Percentiles rank a stretch among this genome's conserved stretches.
Conservation (phyloP, 2,329 filamentous ascomycete genomes). For the Dothideomycetes sp. region DNA sequence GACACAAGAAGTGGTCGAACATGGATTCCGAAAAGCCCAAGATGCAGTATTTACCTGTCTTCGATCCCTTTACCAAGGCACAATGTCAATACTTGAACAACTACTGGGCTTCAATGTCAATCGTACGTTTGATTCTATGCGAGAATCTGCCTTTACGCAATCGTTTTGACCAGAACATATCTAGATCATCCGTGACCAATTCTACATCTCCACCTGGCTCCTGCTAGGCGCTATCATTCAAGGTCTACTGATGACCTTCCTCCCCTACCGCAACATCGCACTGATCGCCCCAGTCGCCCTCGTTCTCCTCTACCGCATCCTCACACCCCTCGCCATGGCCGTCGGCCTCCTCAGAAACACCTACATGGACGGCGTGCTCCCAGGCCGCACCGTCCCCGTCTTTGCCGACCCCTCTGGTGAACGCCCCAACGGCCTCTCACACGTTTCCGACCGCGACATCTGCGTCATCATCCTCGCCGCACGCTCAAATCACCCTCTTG, state of each 20-base stretch:
- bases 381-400: slow-evolving; percentile 9
- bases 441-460: not conserved
- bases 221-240: slow-evolving; percentile 24
- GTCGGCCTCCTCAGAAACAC: slow-evolving; percentile 20
- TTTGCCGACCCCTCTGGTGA: slow-evolving; percentile 1
- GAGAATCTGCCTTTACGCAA: too few relatives aligned
- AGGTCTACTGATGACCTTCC: slow-evolving; percentile 19
- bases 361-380: slow-evolving; percentile 20
- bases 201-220: slow-evolving; percentile 22
- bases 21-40: too few relatives aligned
- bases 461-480: slow-evolving; percentile 9
- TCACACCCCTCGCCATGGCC: slow-evolving; percentile 21
- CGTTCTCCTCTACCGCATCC: slow-evolving; percentile 20
- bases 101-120: too few relatives aligned
- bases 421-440: too few relatives aligned
- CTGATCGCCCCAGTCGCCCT: slow-evolving; percentile 9
- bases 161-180: too few relatives aligned
- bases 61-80: too few relatives aligned
- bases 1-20: too few relatives aligned
- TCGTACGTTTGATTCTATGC: too few relatives aligned
- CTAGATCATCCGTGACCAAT: slow-evolving; percentile 15
- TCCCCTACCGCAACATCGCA: slow-evolving; percentile 17
- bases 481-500: slow-evolving; percentile 12
- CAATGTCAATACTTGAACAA: too few relatives aligned
- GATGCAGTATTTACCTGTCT: too few relatives aligned